A percentile compares a stretch with the other conserved stretches of the same genome.
Evolutionary conservation across 345 rosid genomes (phyloP).

Genomic region (Psidium guajava): DNA sequence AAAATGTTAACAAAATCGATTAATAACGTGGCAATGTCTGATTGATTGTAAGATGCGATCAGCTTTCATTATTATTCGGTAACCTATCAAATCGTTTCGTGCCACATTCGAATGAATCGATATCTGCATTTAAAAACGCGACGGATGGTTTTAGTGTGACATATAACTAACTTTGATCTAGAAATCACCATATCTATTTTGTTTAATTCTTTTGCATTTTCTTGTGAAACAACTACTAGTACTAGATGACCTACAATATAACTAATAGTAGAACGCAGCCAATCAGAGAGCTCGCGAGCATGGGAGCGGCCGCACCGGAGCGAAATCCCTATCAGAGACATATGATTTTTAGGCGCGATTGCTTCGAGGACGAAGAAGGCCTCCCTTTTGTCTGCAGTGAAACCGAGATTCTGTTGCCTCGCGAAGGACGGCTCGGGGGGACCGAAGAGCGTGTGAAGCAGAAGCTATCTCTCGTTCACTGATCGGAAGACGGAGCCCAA

Average conservation of each 20-base stretch:
- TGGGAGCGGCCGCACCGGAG: not conserved
- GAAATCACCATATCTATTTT: not conserved
- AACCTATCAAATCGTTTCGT: rapidly evolving
- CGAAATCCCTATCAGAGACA: not conserved
- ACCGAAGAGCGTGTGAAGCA: not conserved
- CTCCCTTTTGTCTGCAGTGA: not conserved
- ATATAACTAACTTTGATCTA: not conserved
- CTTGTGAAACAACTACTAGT: not conserved
- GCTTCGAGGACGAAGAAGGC: not conserved
- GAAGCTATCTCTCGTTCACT: not conserved
- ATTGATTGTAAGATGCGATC: not conserved
- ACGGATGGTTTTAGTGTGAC: too few relatives aligned
- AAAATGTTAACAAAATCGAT: too few relatives aligned
- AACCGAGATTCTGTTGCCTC: not conserved
- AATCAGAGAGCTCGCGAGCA: not conserved
- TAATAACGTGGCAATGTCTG: rapidly evolving
- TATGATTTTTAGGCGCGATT: slow-evolving; percentile 1
- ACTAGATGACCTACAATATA: not conserved
- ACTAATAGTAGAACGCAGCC: not conserved
- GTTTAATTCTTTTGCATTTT: not conserved
- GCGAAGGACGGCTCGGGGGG: not conserved
- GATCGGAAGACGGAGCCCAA: not conserved
- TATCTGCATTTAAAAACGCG: not conserved
- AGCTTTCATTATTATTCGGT: not conserved
- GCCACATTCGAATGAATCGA: not conserved